Conservation (phyloP, 192 early-diverging fungal genomes). For the Lobosporangium transversale region DNA sequence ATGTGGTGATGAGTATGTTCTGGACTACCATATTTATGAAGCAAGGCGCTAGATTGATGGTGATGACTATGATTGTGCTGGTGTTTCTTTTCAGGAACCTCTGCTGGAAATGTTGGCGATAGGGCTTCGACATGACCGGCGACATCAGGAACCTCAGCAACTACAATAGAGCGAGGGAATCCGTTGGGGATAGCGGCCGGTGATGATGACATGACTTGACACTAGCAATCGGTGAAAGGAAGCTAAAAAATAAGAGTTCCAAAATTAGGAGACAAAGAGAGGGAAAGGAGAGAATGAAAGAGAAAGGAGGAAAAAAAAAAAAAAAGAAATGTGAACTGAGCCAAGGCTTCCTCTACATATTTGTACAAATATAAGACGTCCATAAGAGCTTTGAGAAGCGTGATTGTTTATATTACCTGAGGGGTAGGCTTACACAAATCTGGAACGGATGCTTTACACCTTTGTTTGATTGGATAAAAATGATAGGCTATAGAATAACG, state of each 20-base stretch:
- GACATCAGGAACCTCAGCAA: constrained; percentile 2
- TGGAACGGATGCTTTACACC: no score
- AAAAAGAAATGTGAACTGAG: no score
- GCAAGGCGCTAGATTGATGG: no score
- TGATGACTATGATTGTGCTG: constrained; percentile 10
- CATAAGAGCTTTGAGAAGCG: no score
- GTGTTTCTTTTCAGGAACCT: background rate
- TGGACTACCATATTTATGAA: constrained; percentile 30
- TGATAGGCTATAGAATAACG: no score
- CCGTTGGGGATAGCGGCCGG: background rate
- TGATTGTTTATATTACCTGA: no score
- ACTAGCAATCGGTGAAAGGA: constrained; percentile 56
- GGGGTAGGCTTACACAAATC: no score
- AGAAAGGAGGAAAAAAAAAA: background rate
- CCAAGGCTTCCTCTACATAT: no score
- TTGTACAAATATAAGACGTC: no score
- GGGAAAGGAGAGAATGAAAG: background rate
- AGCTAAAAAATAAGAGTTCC: constrained; percentile 55
- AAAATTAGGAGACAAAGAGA: no score
- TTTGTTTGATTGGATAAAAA: no score
- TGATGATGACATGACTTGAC: constrained; percentile 16
- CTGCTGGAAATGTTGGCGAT: no score
- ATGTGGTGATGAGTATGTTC: background rate
- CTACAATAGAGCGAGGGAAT: background rate
- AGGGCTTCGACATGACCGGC: constrained; percentile 22